These are phyloP conservation scores for Neurospora sp. DNA, from an alignment of 2,329 filamentous ascomycete species.

Conservation along the genomic window DNA sequence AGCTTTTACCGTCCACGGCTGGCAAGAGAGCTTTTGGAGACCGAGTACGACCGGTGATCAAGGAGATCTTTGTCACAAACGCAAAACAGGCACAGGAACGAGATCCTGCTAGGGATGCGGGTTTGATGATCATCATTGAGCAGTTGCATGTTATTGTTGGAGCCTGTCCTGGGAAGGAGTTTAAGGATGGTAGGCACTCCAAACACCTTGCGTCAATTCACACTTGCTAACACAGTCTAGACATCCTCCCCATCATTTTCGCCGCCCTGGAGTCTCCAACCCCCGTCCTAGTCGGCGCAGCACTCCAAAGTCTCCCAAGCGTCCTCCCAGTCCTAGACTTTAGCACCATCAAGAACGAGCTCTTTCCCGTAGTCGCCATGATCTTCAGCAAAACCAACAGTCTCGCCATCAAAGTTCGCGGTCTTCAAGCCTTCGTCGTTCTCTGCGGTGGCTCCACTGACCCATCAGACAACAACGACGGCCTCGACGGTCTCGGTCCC, in stretches of 20 bases:
- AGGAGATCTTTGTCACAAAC: conserved; percentile 66
- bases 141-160: conserved; percentile 66
- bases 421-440: conserved; percentile 79
- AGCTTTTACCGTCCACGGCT: conserved; percentile 53
- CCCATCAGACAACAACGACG: conserved; percentile 45
- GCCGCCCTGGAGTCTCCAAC: conserved; percentile 81
- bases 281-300: conserved; percentile 78
- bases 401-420: conserved; percentile 87
- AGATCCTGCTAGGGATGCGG: conserved; percentile 76
- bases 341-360: conserved; percentile 90
- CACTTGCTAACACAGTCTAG: conserved; percentile 30
- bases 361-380: conserved; percentile 82
- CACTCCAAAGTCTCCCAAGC: conserved; percentile 65
- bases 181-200: conserved; percentile 63
- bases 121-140: conserved; percentile 83
- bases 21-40: conserved; percentile 74
- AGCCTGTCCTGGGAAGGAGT: conserved; percentile 83
- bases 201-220: too few species aligned
- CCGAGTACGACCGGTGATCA: conserved; percentile 72
- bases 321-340: conserved; percentile 90
- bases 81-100: conserved; percentile 56
- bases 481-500: conserved; percentile 60
- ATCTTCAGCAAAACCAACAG: conserved; percentile 93
- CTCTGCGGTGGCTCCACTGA: conserved; percentile 69
- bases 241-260: conserved; percentile 78